Evolutionary conservation across 2,329 filamentous ascomycete genomes (phyloP), one percentile per base, ranked within the genome.

Genomic region (Fusarium humuli): DNA sequence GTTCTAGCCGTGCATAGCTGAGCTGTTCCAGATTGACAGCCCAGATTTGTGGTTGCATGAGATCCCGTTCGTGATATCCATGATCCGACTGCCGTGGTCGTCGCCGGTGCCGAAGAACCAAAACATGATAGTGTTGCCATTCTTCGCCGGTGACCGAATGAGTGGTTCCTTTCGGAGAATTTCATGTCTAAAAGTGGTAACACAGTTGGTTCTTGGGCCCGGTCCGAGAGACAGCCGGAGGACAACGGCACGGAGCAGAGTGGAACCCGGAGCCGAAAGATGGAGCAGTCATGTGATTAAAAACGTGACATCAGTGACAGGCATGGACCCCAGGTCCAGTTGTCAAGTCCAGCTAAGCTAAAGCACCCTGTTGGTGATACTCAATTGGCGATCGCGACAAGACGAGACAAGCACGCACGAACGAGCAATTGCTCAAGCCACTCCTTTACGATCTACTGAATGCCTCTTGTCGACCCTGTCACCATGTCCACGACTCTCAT

Each of bases 401-500:
- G 66, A 70, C 64, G 55, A 72, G 64, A 73, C 60, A 50, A 67
- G 57, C 65, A 59, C 56, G 61, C 27, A 50, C 30, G 48, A 50
- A 50, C 58, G 63, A 65, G 44, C 69, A 57, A 46, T 56, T 62
- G 58, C 71, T 61, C 67, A 65, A 72, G 45, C 58, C 62, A 65
- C 65, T 70, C 62, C 34, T 72, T 68, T 49, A 20, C n/a, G 40
- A 25, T 37, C 16, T 25, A 34, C 27, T 34, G 59, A 66, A 80
- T 79, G 79, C 76, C 78, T 63, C 70, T 79, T 62, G 67, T 79
- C 61, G 79, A 81, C 56, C 73, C 77, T 34, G 72, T 78, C 63
- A 80, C 77, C 60, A 84, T 84, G 82, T 79, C 80, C 60, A 75
- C 81, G 41, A 60, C 73, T 52, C 49, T 76, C 60, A 61, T 72